phyloP scores from a whole-genome alignment of 352 stramenopile species.

The Phytopythium helicoides region DNA sequence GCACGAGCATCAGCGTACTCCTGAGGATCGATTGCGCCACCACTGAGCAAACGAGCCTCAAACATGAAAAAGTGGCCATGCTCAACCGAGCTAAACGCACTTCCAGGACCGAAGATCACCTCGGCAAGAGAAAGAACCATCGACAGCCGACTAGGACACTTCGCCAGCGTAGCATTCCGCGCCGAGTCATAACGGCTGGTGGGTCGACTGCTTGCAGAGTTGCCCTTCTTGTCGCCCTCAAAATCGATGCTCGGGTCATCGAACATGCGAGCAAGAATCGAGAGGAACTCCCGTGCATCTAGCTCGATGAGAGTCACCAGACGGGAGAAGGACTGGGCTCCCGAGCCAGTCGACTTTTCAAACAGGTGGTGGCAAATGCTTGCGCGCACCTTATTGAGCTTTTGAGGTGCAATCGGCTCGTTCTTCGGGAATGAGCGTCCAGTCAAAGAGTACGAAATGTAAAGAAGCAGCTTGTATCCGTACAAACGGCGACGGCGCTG shows the following conservation, averaged over 20 bases:
- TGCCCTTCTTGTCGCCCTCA: slow-evolving; percentile 79
- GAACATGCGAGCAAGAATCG: slow-evolving; percentile 77
- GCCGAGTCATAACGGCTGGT: slow-evolving; percentile 78
- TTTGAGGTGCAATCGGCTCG: slow-evolving; percentile 55
- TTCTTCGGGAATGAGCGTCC: slow-evolving; percentile 89
- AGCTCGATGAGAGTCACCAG: slow-evolving; percentile 76
- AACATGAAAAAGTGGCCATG: slow-evolving; percentile 91
- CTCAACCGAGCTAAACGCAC: slow-evolving; percentile 74
- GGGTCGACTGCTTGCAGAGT: slow-evolving; percentile 31
- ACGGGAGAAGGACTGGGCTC: slow-evolving; percentile 65
- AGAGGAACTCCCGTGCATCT: slow-evolving; percentile 79
- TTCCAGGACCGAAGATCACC: slow-evolving; percentile 70
- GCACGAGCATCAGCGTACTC: slow-evolving; percentile 76
- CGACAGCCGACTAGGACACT: slow-evolving; percentile 77
- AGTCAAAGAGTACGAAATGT: slow-evolving; percentile 91
- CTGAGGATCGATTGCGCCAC: slow-evolving; percentile 76
- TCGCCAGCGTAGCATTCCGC: slow-evolving; percentile 63
- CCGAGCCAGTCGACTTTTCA: slow-evolving; percentile 45
- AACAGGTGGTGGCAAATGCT: slow-evolving; percentile 88
- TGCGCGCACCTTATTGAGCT: slow-evolving; percentile 66
- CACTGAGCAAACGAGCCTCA: slow-evolving; percentile 81
- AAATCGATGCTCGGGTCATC: slow-evolving; percentile 84
- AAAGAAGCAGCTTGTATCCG: slow-evolving; percentile 87
- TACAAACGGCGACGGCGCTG: slow-evolving; percentile 64
- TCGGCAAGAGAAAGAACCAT: slow-evolving; percentile 84